Evolutionary conservation across 208 protist species (phyloP).

Genomic region (Herpetomonas muscarum): DNA sequence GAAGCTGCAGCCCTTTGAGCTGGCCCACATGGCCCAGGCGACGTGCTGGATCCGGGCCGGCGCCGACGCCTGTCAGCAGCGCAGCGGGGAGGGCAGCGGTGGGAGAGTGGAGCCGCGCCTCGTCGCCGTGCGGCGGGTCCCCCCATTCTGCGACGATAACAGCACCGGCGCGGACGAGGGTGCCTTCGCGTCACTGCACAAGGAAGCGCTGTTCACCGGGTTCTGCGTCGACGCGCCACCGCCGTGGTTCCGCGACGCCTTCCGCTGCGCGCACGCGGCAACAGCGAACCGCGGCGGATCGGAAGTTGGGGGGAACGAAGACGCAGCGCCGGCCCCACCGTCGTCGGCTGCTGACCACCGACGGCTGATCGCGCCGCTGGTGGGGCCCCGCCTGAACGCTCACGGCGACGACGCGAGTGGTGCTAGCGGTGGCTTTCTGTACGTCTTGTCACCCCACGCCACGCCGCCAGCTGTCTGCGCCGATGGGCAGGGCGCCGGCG

Average conservation of each 20-base stretch:
- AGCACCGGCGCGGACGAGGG: too few relatives aligned
- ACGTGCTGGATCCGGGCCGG: too few relatives aligned
- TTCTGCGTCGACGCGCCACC: not conserved
- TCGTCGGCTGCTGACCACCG: too few relatives aligned
- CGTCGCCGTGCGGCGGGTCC: not conserved
- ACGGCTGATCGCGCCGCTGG: not conserved
- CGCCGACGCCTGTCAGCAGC: not conserved
- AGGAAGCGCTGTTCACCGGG: not conserved
- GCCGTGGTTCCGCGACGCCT: not conserved
- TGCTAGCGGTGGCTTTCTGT: too few relatives aligned
- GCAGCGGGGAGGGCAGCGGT: not conserved
- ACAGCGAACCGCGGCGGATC: slow-evolving; percentile 1
- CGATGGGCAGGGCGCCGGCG: too few relatives aligned
- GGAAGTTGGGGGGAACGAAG: not conserved
- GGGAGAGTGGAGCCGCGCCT: not conserved
- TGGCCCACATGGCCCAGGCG: too few relatives aligned
- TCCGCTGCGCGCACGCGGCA: not conserved
- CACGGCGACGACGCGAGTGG: too few relatives aligned
- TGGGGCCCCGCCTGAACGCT: not conserved
- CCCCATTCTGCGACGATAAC: not conserved
- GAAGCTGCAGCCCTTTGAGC: too few relatives aligned
- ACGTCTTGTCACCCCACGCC: too few relatives aligned
- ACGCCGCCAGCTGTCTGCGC: too few relatives aligned
- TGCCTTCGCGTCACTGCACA: not conserved
- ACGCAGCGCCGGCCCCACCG: too few relatives aligned